Percentiles rank a stretch among this genome's conserved stretches.
These are phyloP conservation scores for Nicotiana knightiana DNA, from an alignment of 257 asterid species.

Conservation along the genomic window DNA sequence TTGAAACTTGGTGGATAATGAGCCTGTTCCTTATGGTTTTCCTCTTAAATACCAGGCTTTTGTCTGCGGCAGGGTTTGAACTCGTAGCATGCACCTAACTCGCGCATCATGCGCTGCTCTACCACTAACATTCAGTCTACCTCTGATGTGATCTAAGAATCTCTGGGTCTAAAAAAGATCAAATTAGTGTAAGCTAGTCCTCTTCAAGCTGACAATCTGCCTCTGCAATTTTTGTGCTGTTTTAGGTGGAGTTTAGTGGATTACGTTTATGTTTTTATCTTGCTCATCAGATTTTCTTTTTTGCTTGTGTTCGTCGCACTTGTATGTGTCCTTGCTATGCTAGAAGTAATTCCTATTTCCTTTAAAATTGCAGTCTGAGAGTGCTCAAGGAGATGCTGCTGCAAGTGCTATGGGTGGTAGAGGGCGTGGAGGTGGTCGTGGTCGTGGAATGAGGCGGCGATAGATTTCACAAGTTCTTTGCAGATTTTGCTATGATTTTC, in stretches of 20 bases:
- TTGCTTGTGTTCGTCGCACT: background rate
- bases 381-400: slow-evolving; percentile 99
- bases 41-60: background rate
- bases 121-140: background rate
- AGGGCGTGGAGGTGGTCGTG: slow-evolving; percentile 84
- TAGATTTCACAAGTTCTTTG: slow-evolving; percentile 15
- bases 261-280: background rate
- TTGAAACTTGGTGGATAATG: background rate
- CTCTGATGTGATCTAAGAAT: background rate
- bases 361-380: slow-evolving; percentile 64
- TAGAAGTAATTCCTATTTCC: background rate
- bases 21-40: background rate
- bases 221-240: background rate
- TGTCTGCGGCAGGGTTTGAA: background rate
- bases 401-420: slow-evolving; percentile 77
- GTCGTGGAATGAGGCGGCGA: slow-evolving; percentile 91
- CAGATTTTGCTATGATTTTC: slow-evolving; percentile 11
- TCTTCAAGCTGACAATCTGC: background rate
- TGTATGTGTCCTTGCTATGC: background rate
- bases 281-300: background rate
- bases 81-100: background rate
- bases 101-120: background rate
- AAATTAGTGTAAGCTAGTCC: background rate
- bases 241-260: background rate
- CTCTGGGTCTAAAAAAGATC: background rate